Percentiles rank a stretch among this genome's conserved stretches.
Evolutionary conservation across 164 flowering plant species (phyloP).

Genomic region (Magnolia sinica): DNA sequence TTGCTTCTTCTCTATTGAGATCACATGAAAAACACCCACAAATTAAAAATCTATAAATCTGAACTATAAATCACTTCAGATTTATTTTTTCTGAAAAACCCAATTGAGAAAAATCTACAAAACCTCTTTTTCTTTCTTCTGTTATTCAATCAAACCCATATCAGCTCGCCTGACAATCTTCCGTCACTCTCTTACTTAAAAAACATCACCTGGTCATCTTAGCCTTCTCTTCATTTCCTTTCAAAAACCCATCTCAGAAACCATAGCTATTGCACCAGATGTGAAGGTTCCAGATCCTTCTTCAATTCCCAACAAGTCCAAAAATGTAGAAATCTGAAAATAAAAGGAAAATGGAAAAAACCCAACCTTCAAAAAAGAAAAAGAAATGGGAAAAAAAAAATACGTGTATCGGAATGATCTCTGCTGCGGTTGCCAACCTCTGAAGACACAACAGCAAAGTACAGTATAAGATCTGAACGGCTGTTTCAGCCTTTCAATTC

Average conservation of each 20-base stretch:
- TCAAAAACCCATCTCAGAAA: no score
- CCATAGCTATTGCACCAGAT: no score
- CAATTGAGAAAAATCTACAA: background rate
- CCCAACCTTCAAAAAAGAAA: background rate
- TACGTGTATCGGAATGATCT: background rate
- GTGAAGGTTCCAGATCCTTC: no score
- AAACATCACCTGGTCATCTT: background rate
- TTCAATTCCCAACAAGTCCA: background rate
- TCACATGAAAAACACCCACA: background rate
- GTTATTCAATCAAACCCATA: no score
- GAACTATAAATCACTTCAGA: background rate
- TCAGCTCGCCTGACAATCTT: no score
- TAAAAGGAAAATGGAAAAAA: background rate
- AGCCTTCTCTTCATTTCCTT: constrained; percentile 5
- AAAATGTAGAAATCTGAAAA: background rate
- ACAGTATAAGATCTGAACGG: background rate
- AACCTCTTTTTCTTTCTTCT: no score
- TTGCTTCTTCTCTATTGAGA: background rate
- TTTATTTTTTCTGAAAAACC: background rate
- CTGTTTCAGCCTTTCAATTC: background rate
- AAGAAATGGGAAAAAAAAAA: background rate
- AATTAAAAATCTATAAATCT: background rate
- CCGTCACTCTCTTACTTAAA: no score
- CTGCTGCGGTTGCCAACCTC: background rate
- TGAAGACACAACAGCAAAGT: constrained; percentile 12